Percentiles rank a stretch among this genome's conserved stretches.
Evolutionary conservation across 192 early-diverging fungal species (phyloP).

Genomic region (Podila minutissima): DNA sequence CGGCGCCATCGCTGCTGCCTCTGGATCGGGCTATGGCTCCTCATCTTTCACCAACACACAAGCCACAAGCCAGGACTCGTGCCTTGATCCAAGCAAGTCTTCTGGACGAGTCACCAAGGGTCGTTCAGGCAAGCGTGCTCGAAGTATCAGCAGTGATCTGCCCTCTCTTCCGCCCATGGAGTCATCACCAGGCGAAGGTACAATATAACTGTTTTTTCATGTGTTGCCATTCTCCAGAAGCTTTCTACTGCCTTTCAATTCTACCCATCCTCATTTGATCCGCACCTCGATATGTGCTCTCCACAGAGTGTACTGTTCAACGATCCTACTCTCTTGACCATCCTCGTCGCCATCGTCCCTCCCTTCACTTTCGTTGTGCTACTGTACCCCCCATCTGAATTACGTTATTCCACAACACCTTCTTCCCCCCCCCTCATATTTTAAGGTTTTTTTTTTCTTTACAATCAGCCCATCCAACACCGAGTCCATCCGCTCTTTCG

Average conservation of each 20-base stretch:
- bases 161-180: constrained; percentile 1
- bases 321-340: too few species aligned
- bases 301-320: too few species aligned
- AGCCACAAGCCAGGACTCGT: not conserved
- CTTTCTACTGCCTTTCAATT: not conserved
- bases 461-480: not conserved
- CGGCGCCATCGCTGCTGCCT: constrained; percentile 14
- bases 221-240: not conserved
- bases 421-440: constrained; percentile 2
- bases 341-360: too few species aligned
- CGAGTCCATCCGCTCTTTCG: too few species aligned
- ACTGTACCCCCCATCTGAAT: too few species aligned
- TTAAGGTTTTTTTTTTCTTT: not conserved
- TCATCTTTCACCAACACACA: constrained; percentile 15
- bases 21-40: not conserved
- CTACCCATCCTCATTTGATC: not conserved
- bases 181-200: constrained; percentile 32
- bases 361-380: too few species aligned
- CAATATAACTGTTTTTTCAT: not conserved
- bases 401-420: not conserved
- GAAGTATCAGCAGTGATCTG: constrained; percentile 36
- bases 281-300: too few species aligned
- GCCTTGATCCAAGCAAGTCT: constrained; percentile 18
- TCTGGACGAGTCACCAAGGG: constrained; percentile 28
- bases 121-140: constrained; percentile 18